Base-by-base conservation (phyloP, 352 stramenopile species). In the Globisporangium mamillatum region DNA sequence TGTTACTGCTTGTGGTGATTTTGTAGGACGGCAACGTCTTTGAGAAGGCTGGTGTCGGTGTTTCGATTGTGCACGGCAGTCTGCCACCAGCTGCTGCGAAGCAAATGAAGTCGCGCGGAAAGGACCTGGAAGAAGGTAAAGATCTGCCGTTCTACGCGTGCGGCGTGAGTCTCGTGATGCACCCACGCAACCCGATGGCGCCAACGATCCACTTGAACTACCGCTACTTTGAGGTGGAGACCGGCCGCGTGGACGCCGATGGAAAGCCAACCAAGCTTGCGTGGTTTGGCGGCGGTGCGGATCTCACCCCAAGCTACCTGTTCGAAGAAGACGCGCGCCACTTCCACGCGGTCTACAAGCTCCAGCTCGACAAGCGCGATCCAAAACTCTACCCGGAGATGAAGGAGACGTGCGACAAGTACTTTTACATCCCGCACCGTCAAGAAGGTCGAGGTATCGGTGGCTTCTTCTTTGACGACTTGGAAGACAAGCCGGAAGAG, bases 391-490 rank as follows among this genome's bases (percentile, higher is more conserved):
- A 99, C 78, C 75, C 88, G 20, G 90, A 94, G 80, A 99, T 99
- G 91, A 99, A 99, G 76, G 87, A 92, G 68, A 97, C 91, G 73
- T 98, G 97, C 60, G 98, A 99, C 77, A 82, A 98, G 71, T 99
- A 99, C 84, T 99, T 99, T 68, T 91, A 97, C 69, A 99, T 99
- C 69, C 86, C 88, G 63, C 97, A 99, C 77, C 93, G 98, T 44
- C 84, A 97, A 41, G 96, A 99, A 80, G 91, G 90, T 27, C 88
- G 98, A 50, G 98, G 98, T 38, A 77, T 99, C 27, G 98, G 98
- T 16, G 98, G 98, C 38, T 98, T 99, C 68, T 99, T 99, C 84
- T 99, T 98, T 68, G 97, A 99, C 76, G 97, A 99, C 75, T 78
- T 99, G 46, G 98, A 97, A 36, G 95, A 98, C 73, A 94, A 92